Conservation (phyloP, 164 flowering plant species). For the Chloranthus sessilifolius region DNA sequence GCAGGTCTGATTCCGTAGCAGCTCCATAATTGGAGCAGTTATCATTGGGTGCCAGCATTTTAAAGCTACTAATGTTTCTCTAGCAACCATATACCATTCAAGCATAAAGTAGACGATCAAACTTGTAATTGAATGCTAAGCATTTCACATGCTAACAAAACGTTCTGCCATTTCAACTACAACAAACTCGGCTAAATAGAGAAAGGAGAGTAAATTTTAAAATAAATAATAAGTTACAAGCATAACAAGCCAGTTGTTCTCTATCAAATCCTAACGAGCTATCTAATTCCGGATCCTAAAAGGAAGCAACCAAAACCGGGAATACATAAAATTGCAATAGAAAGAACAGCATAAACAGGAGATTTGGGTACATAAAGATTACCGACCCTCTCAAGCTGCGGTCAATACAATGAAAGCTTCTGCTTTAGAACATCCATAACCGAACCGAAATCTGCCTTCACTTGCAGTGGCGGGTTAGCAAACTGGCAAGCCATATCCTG, state of each 20-base stretch:
- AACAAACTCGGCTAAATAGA: no score
- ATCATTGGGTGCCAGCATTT: no score
- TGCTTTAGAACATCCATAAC: conserved; percentile 71
- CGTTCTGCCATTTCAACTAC: no score
- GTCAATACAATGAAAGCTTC: conserved; percentile 25
- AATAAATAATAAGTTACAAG: no score
- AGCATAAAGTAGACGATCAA: no score
- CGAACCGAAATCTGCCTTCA: conserved; percentile 59
- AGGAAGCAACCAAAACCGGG: background rate
- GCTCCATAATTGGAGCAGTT: no score
- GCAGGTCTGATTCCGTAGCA: no score
- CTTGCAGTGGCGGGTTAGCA: conserved; percentile 56
- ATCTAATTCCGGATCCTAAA: conserved; percentile 3
- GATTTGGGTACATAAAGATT: background rate
- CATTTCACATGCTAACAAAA: no score
- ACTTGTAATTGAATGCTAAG: no score
- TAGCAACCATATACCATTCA: no score
- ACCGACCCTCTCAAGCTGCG: background rate
- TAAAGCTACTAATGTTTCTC: no score
- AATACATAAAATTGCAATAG: conserved; percentile 3
- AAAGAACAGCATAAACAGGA: background rate
- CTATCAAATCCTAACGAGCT: background rate
- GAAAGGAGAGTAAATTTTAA: no score
- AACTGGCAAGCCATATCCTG: conserved; percentile 54
- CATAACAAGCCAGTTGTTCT: background rate